Conservation (phyloP, 208 protist species). For the Leishmania braziliensis region DNA sequence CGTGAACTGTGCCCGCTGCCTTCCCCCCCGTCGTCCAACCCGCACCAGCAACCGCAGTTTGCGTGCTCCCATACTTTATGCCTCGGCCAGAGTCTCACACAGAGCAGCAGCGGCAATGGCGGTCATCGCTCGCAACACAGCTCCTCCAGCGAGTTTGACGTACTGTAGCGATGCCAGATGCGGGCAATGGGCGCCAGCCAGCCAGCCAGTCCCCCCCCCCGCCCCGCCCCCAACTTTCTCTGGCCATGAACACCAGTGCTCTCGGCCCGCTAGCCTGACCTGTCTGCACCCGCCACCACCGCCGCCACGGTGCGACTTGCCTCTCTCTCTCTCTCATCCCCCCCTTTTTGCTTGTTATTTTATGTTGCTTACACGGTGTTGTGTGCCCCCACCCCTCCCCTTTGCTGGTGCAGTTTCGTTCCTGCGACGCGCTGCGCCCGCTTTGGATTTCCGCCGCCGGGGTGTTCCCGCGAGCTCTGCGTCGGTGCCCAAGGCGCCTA, state of each 20-base stretch:
- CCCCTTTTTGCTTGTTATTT: too few species aligned
- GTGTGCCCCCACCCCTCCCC: not conserved
- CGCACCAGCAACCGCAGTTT: conserved; percentile 12
- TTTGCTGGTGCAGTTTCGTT: not conserved
- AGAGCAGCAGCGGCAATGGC: not conserved
- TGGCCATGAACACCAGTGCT: not conserved
- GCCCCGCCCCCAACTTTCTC: not conserved
- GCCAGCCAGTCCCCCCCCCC: not conserved
- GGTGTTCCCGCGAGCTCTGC: too few species aligned
- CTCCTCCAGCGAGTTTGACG: conserved; percentile 27
- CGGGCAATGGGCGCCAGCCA: too few species aligned
- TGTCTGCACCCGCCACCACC: too few species aligned
- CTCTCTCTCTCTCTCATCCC: not conserved
- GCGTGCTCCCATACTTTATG: conserved; percentile 2
- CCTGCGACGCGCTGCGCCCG: not conserved
- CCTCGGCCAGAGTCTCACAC: too few species aligned
- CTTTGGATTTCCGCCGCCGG: too few species aligned
- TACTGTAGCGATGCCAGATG: not conserved
- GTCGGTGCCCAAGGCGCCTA: not conserved
- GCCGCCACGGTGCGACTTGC: too few species aligned
- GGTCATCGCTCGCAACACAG: conserved; percentile 15
- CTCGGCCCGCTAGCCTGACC: too few species aligned
- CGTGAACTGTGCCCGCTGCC: conserved; percentile 6
- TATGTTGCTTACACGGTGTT: too few species aligned
- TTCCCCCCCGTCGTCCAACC: not conserved